Conservation (phyloP, 1,139 yeast genomes). For the Debaryomyces sp. region DNA sequence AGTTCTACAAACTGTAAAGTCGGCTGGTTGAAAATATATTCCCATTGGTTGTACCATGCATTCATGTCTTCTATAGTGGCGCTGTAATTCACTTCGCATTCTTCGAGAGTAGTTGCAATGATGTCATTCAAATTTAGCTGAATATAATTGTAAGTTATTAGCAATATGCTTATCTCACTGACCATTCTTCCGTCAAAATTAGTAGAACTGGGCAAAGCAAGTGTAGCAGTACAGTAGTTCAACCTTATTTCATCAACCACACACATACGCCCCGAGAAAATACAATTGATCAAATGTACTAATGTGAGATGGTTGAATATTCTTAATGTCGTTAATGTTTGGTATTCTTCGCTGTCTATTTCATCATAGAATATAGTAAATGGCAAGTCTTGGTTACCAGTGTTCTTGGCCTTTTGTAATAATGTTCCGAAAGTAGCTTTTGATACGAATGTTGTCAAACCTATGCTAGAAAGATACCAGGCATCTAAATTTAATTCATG, state of each 20-base stretch:
- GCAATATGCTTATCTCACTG: conserved; percentile 70
- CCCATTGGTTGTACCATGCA: conserved; percentile 74
- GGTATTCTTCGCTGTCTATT: conserved; percentile 45
- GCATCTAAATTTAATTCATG: conserved; percentile 45
- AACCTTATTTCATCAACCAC: conserved; percentile 68
- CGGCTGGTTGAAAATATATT: conserved; percentile 69
- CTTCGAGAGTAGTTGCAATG: conserved; percentile 21
- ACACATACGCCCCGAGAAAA: conserved; percentile 74
- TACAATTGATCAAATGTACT: conserved; percentile 69
- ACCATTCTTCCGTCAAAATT: conserved; percentile 85
- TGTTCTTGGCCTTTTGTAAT: conserved; percentile 9
- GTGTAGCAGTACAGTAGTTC: conserved; percentile 61
- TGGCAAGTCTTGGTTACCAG: conserved; percentile 14
- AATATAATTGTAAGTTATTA: conserved; percentile 63
- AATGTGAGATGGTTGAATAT: conserved; percentile 75
- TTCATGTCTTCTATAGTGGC: conserved; percentile 42
- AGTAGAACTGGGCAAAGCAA: conserved; percentile 66
- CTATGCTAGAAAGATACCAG: conserved; percentile 63
- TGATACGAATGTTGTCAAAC: conserved; percentile 59
- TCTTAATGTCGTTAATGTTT: conserved; percentile 54
- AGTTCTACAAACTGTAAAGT: conserved; percentile 77
- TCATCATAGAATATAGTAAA: conserved; percentile 34
- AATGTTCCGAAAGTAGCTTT: conserved; percentile 39
- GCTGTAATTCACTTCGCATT: conserved; percentile 25
- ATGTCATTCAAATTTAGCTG: conserved; percentile 39